Base-by-base conservation (phyloP, 768 basidiomycete species). In the Trametes sanguinea region DNA sequence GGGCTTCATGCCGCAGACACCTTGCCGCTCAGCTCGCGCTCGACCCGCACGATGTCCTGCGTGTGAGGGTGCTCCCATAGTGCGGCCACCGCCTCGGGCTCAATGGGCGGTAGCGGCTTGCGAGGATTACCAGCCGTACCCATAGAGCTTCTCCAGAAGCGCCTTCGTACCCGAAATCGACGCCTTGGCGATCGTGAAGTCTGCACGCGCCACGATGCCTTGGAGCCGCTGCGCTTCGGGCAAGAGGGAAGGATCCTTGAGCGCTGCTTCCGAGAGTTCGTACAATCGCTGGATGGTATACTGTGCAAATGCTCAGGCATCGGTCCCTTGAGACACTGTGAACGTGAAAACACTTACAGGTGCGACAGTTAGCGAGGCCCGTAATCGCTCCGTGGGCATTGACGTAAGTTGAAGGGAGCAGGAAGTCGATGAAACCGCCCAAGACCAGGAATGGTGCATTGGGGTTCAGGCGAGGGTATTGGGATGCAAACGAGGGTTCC, bases 331-430 rank as follows among this genome's bases (percentile, higher is more conserved):
- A 2, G 32, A 4, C 39, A 40, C 17, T 14, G 42, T 9, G 35
- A n/a, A 11, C 29, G 4, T 27, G 27, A 52, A 39, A 9, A 13
- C 14, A 42, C 83, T 64, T 67, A 89, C 91, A 9, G 92, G 92
- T 47, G 89, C 86, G 58, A 95, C 71, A n/a, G 71, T 95, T 95
- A 7, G 83, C 93, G 17, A 95, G 85, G 48, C 94, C 94, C 37
- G 90, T 94, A 71, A 96, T 96, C 51, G 92, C 93, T 50, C 95
- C 95, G 67, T 95, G 88, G 2, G 82, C 93, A 63, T 87, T 85
- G 33, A 83, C 88, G 69, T 85, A 86, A 2, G 83, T 73, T 6
- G 92, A 84, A 3, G 94, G 85, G 37, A 89, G 77, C 60, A 96
- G 72, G 74, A 94, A 93, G 77, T 97, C 95, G 62, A 82, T 79